Evolutionary conservation across 192 early-diverging fungal species (phyloP).

Genomic region (Spinellus fusiger): DNA sequence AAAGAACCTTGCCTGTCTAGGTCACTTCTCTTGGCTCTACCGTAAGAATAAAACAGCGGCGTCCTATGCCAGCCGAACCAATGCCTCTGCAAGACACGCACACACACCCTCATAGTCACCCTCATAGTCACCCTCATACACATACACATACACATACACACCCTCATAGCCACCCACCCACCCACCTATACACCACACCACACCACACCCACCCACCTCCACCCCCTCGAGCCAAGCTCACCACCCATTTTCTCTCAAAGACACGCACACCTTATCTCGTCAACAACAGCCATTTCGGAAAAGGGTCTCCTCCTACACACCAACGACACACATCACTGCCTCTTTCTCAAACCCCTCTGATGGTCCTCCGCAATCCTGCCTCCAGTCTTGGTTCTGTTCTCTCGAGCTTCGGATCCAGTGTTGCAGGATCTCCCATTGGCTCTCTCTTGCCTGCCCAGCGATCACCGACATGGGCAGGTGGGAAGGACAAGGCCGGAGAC

Average conservation of each 20-base stretch:
- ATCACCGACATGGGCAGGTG: conserved; percentile 12
- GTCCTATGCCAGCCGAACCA: conserved; percentile 31
- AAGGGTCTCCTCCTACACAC: not conserved
- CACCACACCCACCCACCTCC: not conserved
- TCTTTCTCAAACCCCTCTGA: conserved; percentile 6
- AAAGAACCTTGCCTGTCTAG: not conserved
- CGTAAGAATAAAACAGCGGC: conserved; percentile 36
- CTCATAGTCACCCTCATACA: not conserved
- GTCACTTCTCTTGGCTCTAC: conserved; percentile 14
- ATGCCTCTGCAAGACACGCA: not conserved
- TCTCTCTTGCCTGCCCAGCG: not conserved
- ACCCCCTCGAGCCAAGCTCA: conserved; percentile 19
- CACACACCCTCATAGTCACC: not conserved
- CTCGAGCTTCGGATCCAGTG: conserved; percentile 17
- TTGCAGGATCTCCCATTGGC: conserved; percentile 9
- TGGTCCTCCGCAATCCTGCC: conserved; percentile 12
- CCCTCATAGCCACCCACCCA: conserved; percentile 15
- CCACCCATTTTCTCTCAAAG: conserved; percentile 21
- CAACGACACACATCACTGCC: not conserved
- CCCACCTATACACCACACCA: conserved; percentile 8
- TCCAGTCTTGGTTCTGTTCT: conserved; percentile 21
- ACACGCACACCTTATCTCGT: conserved; percentile 11
- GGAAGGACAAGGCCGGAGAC: conserved; percentile 23
- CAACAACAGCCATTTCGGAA: conserved; percentile 1
- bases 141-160: not conserved